Evolutionary conservation across 2,329 filamentous ascomycete species (phyloP), one percentile per base, ranked within the genome.

Genomic region (Ascochyta clinopodiicola): DNA sequence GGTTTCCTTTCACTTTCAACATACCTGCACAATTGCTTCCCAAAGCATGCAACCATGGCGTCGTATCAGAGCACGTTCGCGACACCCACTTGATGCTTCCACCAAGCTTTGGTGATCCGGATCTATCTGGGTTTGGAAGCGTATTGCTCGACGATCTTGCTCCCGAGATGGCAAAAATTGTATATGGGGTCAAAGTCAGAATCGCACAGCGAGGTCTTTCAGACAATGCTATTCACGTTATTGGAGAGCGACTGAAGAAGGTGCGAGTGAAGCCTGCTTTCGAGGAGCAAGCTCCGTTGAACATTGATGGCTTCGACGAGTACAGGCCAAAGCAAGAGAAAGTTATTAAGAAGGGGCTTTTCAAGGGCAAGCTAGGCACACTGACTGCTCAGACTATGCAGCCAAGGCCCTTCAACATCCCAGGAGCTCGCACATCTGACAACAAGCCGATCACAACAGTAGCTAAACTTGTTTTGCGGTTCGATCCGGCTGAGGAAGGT

Each of bases 1-100:
- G 72, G 8, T 85, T 88, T 54, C 83, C 84, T 1, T 89, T 89
- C 68, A 81, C 80, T 24, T 89, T 89, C 65, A 84, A 85, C 51
- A 79, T 89, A 1, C 87, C 87, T 0, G 77, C 82, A 31, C 81
- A 81, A 17, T 75, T 89, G 4, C 80, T 89, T 0, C 85, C 85
- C 6, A 81, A 81, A 57, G 74, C 83, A 40, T 89, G 87, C 73
- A 76, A 75, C 17, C 86, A 89, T 72, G 63, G 69, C 35, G 78
- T 80, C 17, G 76, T 76, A 22, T 82, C 82, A 56, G 74, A 78
- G 24, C 78, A 82, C 34, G 76, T 88, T 48, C 79, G 81, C 49
- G 76, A 81, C 21, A 80, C 79, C 1, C 87, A 89, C 68, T 75
- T 84, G 2, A 76, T 81, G 62, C 77, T 88, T 0, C 87, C 87